These are phyloP conservation scores for Aspergillus hortae DNA, from an alignment of 2,329 filamentous ascomycete genomes.

Conservation along the genomic window DNA sequence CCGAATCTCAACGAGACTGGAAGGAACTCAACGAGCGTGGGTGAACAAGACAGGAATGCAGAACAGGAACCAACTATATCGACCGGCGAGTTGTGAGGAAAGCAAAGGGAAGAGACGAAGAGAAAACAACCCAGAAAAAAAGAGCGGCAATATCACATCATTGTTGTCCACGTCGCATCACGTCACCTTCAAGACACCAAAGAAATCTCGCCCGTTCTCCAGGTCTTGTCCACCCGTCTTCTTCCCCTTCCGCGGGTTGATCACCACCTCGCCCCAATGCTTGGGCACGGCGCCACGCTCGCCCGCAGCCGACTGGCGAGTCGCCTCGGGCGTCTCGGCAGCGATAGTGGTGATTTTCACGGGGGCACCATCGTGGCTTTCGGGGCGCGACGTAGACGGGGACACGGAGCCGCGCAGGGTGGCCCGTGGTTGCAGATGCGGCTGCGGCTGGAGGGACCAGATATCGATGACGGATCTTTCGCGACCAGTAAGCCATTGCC, in stretches of 20 bases:
- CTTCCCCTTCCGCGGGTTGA: slow-evolving; percentile 36
- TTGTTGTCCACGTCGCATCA: slow-evolving; percentile 7
- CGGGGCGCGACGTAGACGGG: slow-evolving; percentile 23
- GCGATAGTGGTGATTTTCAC: slow-evolving; percentile 15
- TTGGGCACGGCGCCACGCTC: slow-evolving; percentile 30
- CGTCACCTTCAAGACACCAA: slow-evolving; percentile 38
- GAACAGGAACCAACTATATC: slow-evolving; percentile 1
- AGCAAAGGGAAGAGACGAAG: slow-evolving; percentile 10
- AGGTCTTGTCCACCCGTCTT: slow-evolving; percentile 23
- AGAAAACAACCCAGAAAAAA: slow-evolving; percentile 1
- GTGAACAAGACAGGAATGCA: slow-evolving; percentile 1
- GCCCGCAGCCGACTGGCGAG: slow-evolving; percentile 6
- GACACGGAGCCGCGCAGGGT: slow-evolving; percentile 31
- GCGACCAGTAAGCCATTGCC: background rate
- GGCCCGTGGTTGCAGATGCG: slow-evolving; percentile 36
- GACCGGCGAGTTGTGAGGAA: background rate
- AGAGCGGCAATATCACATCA: slow-evolving; percentile 10
- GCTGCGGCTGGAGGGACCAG: slow-evolving; percentile 43
- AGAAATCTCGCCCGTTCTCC: slow-evolving; percentile 31
- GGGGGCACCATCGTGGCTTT: slow-evolving; percentile 14
- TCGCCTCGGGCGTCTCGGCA: slow-evolving; percentile 3
- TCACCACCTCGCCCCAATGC: slow-evolving; percentile 44
- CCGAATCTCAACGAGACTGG: slow-evolving; percentile 1
- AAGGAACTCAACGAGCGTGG: slow-evolving; percentile 3
- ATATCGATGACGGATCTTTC: slow-evolving; percentile 41